Conservation (phyloP, 352 stramenopile genomes). For the Paralagenidium karlingii region DNA sequence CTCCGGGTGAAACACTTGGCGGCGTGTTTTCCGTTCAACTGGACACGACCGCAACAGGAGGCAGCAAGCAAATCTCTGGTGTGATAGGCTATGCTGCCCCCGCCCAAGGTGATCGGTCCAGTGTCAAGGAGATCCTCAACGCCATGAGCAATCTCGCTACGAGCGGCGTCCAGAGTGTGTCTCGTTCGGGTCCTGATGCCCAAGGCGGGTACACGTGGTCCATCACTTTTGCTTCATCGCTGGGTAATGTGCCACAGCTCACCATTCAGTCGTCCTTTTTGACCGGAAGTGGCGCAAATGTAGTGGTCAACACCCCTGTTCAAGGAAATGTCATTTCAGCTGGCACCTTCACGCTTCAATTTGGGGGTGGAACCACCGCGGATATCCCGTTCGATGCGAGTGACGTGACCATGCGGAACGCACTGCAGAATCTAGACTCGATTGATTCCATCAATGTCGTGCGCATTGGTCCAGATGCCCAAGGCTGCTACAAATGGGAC, state of each 20-base stretch:
- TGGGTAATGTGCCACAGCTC: constrained; percentile 49
- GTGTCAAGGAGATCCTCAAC: constrained; percentile 59
- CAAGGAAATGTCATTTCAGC: constrained; percentile 54
- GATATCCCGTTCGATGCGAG: constrained; percentile 78
- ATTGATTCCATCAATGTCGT: constrained; percentile 53
- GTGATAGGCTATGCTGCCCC: constrained; percentile 82
- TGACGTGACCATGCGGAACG: constrained; percentile 41
- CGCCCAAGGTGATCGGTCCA: constrained; percentile 25
- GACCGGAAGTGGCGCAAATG: constrained; percentile 52
- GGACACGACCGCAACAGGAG: constrained; percentile 76
- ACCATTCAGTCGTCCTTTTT: constrained; percentile 54
- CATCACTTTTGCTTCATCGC: constrained; percentile 66
- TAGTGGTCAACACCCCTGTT: constrained; percentile 40
- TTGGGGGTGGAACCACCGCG: constrained; percentile 77
- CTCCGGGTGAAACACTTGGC: constrained; percentile 64
- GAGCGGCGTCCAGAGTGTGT: constrained; percentile 36
- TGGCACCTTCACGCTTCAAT: constrained; percentile 87
- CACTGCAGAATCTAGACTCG: constrained; percentile 35
- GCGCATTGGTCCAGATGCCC: constrained; percentile 28
- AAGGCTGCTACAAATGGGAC: constrained; percentile 59
- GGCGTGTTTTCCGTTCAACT: constrained; percentile 88
- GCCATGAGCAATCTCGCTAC: constrained; percentile 68
- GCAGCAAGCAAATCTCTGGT: constrained; percentile 84
- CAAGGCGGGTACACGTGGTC: constrained; percentile 88
- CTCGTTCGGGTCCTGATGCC: constrained; percentile 44